phyloP scores from a whole-genome alignment of 805 yeast genomes.

The Saccharomycopsis sp. region DNA sequence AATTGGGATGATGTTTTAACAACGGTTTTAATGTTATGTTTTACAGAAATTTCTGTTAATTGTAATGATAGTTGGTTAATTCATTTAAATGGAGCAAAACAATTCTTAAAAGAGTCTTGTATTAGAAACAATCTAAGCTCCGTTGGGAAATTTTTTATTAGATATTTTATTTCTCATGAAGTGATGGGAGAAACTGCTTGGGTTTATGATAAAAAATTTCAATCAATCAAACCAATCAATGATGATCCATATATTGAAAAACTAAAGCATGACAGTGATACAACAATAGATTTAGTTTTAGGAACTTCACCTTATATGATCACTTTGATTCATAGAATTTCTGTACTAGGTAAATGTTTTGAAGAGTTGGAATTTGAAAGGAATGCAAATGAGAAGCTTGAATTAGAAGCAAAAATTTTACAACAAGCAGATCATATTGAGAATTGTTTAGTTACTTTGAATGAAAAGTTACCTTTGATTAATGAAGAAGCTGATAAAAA shows the following conservation, averaged over 20 bases:
- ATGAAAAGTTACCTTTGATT: conserved; percentile 20
- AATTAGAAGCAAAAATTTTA: conserved; percentile 20
- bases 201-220: conserved; percentile 21
- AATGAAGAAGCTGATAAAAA: conserved; percentile 12
- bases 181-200: conserved; percentile 36
- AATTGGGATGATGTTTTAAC: conserved; percentile 34
- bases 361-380: conserved; percentile 27
- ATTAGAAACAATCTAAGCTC: conserved; percentile 24
- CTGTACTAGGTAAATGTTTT: conserved; percentile 28
- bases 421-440: conserved; percentile 24
- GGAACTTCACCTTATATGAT: conserved; percentile 32
- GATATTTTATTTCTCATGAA: conserved; percentile 33
- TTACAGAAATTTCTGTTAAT: conserved; percentile 31
- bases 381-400: too few species aligned
- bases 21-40: conserved; percentile 30
- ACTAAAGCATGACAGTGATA: conserved; percentile 27
- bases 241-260: conserved; percentile 25
- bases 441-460: conserved; percentile 20
- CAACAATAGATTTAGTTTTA: conserved; percentile 28
- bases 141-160: conserved; percentile 27
- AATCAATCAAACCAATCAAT: conserved; percentile 19
- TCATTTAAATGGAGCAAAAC: conserved; percentile 29
- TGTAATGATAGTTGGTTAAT: conserved; percentile 31
- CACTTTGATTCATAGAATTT: conserved; percentile 27
- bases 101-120: conserved; percentile 24